A percentile compares a stretch with the other conserved stretches of the same genome.
Evolutionary conservation across 495 filamentous ascomycete species (phyloP).

Genomic region (Xylaria venustula): DNA sequence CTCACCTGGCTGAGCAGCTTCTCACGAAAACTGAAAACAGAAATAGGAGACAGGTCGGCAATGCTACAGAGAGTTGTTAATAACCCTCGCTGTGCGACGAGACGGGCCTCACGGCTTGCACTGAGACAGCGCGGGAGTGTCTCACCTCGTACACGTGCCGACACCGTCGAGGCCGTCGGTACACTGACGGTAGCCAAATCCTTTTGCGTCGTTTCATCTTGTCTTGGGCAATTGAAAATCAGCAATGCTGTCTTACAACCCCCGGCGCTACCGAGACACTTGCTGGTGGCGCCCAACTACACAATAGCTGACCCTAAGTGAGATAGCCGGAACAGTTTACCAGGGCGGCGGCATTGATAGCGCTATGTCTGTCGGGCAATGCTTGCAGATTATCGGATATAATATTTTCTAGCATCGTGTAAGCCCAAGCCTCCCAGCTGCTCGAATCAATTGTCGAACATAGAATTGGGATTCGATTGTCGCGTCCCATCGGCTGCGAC

Average conservation of each 20-base stretch:
- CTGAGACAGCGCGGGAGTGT: neutral
- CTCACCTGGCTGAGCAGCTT: neutral
- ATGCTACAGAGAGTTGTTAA: neutral
- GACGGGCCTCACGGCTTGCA: neutral
- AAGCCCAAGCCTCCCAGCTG: neutral
- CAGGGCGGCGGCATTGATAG: neutral
- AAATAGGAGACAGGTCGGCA: neutral
- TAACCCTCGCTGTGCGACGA: neutral
- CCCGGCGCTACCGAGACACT: neutral
- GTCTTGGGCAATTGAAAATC: neutral
- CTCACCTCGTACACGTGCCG: neutral
- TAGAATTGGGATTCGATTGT: neutral
- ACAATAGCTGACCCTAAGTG: neutral
- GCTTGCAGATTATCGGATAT: neutral
- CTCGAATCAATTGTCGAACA: neutral
- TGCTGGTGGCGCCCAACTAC: neutral
- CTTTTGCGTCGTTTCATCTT: neutral
- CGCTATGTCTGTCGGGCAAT: neutral
- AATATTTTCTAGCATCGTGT: neutral
- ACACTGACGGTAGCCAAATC: too few relatives aligned
- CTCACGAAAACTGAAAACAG: neutral
- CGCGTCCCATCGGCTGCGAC: neutral
- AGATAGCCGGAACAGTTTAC: neutral
- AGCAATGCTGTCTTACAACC: neutral
- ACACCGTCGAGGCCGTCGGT: conserved; percentile 2